A percentile compares a stretch with the other conserved stretches of the same genome.
Conservation (phyloP, 768 basidiomycete genomes). For the Auriscalpium orientale region DNA sequence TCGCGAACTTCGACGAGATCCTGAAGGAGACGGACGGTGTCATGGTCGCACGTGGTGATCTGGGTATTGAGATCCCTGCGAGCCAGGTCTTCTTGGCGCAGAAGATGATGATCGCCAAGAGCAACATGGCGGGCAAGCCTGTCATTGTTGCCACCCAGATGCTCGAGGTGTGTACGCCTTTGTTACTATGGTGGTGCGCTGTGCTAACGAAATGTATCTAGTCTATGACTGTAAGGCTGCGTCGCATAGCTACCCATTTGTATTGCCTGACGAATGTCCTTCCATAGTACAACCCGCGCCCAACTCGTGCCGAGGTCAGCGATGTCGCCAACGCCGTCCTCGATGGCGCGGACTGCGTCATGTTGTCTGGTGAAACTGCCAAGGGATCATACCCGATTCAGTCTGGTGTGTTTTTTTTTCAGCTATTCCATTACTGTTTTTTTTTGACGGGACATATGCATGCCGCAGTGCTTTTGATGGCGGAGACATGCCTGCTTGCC, state of each 20-base stretch:
- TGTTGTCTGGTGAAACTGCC: slow-evolving; percentile 99
- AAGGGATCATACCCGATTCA: slow-evolving; percentile 96
- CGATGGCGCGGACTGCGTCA: slow-evolving; percentile 98
- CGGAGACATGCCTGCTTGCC: slow-evolving; percentile 95
- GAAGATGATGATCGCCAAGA: slow-evolving; percentile 99
- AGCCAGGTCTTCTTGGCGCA: slow-evolving; percentile 98
- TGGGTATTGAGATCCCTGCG: slow-evolving; percentile 99
- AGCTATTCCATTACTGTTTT: neutral
- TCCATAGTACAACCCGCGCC: slow-evolving; percentile 87
- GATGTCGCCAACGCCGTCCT: slow-evolving; percentile 99
- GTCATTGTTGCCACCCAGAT: slow-evolving; percentile 99
- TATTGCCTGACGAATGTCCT: neutral
- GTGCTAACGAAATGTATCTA: slow-evolving; percentile 24
- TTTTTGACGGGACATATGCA: neutral
- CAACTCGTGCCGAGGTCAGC: slow-evolving; percentile 97
- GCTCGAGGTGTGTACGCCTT: slow-evolving; percentile 65
- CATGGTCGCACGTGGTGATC: slow-evolving; percentile 99
- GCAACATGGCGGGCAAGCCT: slow-evolving; percentile 96
- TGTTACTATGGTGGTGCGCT: neutral
- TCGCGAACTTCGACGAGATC: slow-evolving; percentile 98
- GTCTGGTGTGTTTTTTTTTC: slow-evolving; percentile 54
- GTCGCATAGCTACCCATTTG: neutral
- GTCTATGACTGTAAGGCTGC: slow-evolving; percentile 81
- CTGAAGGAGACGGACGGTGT: slow-evolving; percentile 93
- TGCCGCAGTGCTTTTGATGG: slow-evolving; percentile 97